Base-by-base conservation (phyloP, 331 rosid genomes). In the Pyracantha coccinea region DNA sequence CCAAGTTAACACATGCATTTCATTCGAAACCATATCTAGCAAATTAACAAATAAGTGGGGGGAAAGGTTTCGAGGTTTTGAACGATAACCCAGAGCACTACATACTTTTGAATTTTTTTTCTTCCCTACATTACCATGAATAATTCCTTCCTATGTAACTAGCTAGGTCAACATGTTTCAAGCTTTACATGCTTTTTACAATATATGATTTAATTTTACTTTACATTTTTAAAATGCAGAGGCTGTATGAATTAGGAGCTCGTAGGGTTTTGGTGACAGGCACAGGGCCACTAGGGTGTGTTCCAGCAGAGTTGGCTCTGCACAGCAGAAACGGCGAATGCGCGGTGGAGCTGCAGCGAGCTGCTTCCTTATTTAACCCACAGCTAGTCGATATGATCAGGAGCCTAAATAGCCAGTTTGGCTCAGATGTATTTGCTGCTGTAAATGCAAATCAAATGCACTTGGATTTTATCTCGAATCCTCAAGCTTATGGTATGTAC, bases 271-370 rank as follows among this genome's bases (percentile, higher is more conserved):
- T 89, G 75, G 97, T 91, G 71, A 89, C 93, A 6, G 87, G 90
- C 0, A 91, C 90, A 0, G 93, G 93, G 20, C 93, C 94, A 14
- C 10, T 91, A 63, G 97, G 93, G 0, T 89, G 96, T 33, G 97
- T 59, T 17, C 97, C 92, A 0, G 90, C 97, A 10, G 94, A 87
- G 38, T 57, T 87, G 58, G 93, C 93, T 0, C 31, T 73, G 80
- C 89, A 29, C 8, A 77, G 94, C 79, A 77, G 76, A 77, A 76
- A 62, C 28, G 94, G 97, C 0, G 83, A 89, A 72, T 89, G 97
- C 25, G 44, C 80, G 5, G 69, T 19, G 0, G 89, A 87, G 24
- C 85, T 91, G 35, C 87, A 87, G 68, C 61, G 73, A 53, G 94
- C 97, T 61, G 70, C 87, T 2, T 69, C 44, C 20, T 58, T 91